Evolutionary conservation across 2,329 filamentous ascomycete species (phyloP), one percentile per base, ranked within the genome.

Genomic region (Fonsecaea pugnacius): DNA sequence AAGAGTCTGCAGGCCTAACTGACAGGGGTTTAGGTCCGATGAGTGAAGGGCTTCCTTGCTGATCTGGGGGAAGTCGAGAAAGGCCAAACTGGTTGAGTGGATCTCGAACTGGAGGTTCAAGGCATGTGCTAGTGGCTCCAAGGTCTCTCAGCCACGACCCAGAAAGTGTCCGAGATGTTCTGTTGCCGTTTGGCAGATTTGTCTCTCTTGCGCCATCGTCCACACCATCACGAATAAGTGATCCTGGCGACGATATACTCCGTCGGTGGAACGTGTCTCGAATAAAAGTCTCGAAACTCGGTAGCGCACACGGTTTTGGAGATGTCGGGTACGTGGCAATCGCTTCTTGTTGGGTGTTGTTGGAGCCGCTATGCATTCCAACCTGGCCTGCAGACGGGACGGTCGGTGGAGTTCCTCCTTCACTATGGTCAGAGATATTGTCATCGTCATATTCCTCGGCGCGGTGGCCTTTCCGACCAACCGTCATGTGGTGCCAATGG

Each of bases 401-500:
- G 9, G 50, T 53, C 7, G 66, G 32, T 10, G 64, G 61, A 18
- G 64, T 58, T 14, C 56, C 50, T 33, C 48, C 40, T 6, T 40
- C 33, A 43, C 55, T 66, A 27, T 56, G 46, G 10, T 66, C 66
- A 12, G 64, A 66, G 9, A 46, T 16, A 16, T 59, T 51, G 46
- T 64, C 64, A 16, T 68, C 64, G 18, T 64, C 66, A 14, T n/a
- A 30, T 10, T 66, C 66, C 9, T 58, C 66, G 10, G 51, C 38
- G 8, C 61, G 63, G 50, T 66, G 66, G 9, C 63, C 63, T 51
- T 68, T 68, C 30, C 66, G 53, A 8, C 66, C 75, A 92, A 91
- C 69, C 89, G 92, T 66, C 68, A 95, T 84, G 74, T 95, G 91
- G 74, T 96, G 91, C 75, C 91, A 94, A 78, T 95, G 91, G 67